Conservation (phyloP, 164 flowering plant species). For the Taxillus chinensis region DNA sequence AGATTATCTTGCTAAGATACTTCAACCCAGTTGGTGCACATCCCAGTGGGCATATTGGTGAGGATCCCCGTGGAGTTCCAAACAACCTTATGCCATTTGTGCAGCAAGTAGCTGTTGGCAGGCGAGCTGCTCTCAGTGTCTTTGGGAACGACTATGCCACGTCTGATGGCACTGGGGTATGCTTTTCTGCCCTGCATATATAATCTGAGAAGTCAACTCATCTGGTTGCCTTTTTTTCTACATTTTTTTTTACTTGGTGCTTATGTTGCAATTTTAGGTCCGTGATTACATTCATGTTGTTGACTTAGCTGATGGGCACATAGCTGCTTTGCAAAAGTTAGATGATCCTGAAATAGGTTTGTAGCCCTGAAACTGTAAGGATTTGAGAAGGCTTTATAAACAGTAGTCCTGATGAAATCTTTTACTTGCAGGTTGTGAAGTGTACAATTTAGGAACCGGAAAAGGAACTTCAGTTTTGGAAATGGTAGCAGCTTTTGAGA, state of each 20-base stretch:
- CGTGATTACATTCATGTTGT: constrained; percentile 94
- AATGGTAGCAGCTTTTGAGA: constrained; percentile 69
- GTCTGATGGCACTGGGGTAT: constrained; percentile 90
- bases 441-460: constrained; percentile 68
- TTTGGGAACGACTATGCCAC: constrained; percentile 78
- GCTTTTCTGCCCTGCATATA: neutral
- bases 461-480: constrained; percentile 63
- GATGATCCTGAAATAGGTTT: constrained; percentile 54
- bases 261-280: constrained; percentile 35
- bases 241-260: neutral
- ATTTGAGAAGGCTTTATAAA: neutral
- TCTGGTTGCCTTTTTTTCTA: neutral
- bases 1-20: constrained; percentile 74
- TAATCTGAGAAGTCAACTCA: neutral
- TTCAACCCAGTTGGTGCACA: constrained; percentile 98
- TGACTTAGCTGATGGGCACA: constrained; percentile 87
- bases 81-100: constrained; percentile 97
- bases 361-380: constrained; percentile 2
- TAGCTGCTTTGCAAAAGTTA: constrained; percentile 71
- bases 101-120: constrained; percentile 94
- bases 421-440: constrained; percentile 42
- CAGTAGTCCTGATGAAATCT: neutral
- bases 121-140: constrained; percentile 66
- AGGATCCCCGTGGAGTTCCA: constrained; percentile 93
- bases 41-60: constrained; percentile 86